phyloP scores from a whole-genome alignment of 2,329 filamentous ascomycete species.

The Drechslera avenae region DNA sequence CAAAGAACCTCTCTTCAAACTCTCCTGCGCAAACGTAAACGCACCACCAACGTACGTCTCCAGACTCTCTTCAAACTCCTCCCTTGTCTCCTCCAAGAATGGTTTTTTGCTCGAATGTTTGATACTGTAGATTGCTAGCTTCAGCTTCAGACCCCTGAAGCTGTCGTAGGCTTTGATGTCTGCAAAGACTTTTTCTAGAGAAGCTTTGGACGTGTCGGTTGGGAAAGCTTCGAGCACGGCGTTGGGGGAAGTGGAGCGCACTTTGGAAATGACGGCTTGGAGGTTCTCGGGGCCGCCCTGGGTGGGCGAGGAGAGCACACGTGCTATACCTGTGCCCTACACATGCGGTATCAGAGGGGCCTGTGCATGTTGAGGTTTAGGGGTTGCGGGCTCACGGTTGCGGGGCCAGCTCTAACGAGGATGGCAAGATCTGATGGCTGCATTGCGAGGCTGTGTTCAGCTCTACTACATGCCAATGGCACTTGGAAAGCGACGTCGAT shows the following conservation, averaged over 20 bases:
- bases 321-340: constrained; percentile 61
- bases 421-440: constrained; percentile 40
- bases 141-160: constrained; percentile 58
- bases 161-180: constrained; percentile 56
- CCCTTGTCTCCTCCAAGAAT: constrained; percentile 60
- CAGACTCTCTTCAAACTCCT: constrained; percentile 52
- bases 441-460: constrained; percentile 18
- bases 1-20: constrained; percentile 55
- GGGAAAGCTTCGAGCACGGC: constrained; percentile 59
- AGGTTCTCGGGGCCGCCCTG: constrained; percentile 58
- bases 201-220: constrained; percentile 56
- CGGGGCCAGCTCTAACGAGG: constrained; percentile 42
- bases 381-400: constrained; percentile 27
- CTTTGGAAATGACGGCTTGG: constrained; percentile 49
- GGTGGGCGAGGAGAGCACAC: constrained; percentile 56
- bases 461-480: background rate
- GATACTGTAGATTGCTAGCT: constrained; percentile 61
- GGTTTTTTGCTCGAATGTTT: constrained; percentile 62
- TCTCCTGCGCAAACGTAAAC: constrained; percentile 61
- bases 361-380: background rate
- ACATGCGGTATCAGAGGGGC: background rate
- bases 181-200: constrained; percentile 56
- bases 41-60: constrained; percentile 61
- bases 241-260: constrained; percentile 50
- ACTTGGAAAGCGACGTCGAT: background rate